Conservation (phyloP, 2,329 filamentous ascomycete species). For the Escovopsis sp. region DNA sequence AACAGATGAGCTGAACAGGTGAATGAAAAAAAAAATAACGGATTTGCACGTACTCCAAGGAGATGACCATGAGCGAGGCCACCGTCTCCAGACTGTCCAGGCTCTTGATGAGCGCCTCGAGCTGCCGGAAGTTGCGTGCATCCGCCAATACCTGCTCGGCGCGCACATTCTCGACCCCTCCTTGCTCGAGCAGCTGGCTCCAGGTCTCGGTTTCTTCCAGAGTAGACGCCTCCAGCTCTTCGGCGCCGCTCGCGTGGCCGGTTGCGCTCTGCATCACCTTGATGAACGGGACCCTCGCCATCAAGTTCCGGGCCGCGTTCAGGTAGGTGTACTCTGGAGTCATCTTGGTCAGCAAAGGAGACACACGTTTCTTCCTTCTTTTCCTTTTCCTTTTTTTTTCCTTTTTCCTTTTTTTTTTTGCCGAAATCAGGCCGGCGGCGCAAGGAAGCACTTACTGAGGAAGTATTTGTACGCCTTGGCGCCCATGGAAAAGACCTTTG, state of each 20-base stretch:
- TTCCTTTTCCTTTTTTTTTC: not conserved
- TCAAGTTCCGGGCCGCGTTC: slow-evolving; percentile 38
- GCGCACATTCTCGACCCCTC: slow-evolving; percentile 20
- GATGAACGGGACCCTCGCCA: slow-evolving; percentile 34
- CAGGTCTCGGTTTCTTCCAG: slow-evolving; percentile 27
- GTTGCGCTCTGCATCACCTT: slow-evolving; percentile 30
- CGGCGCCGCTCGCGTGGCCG: slow-evolving; percentile 22
- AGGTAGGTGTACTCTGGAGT: slow-evolving; percentile 33
- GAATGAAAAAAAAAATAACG: no score
- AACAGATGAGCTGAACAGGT: no score
- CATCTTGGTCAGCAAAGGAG: not conserved
- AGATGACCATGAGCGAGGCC: slow-evolving; percentile 38
- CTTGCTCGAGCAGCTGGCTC: slow-evolving; percentile 22
- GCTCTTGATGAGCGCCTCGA: slow-evolving; percentile 51
- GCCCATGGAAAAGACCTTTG: slow-evolving; percentile 52
- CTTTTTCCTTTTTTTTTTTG: no score
- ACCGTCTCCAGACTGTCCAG: slow-evolving; percentile 57
- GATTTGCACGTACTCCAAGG: slow-evolving; percentile 31
- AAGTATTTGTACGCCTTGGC: slow-evolving; percentile 70
- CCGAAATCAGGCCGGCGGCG: no score
- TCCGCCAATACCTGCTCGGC: slow-evolving; percentile 33
- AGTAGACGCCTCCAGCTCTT: slow-evolving; percentile 22
- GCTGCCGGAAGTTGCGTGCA: slow-evolving; percentile 49
- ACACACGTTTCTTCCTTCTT: no score
- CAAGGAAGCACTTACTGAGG: slow-evolving; percentile 51